Base-by-base conservation (phyloP, 768 basidiomycete genomes). In the Suillus discolor region DNA sequence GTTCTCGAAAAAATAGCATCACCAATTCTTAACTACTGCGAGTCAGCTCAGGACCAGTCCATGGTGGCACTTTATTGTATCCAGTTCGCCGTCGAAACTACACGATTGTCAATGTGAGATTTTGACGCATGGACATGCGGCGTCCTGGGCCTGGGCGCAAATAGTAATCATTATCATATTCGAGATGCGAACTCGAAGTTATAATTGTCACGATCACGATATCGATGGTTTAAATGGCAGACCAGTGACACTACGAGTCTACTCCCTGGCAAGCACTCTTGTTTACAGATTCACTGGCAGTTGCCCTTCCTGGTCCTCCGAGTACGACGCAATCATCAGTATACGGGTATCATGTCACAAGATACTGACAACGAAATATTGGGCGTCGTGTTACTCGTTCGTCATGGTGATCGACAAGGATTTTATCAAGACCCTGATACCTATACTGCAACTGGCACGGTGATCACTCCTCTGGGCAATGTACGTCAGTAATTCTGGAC, bases 401-500 rank as follows among this genome's bases (percentile, higher is more conserved):
- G 88, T 63, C 88, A 89, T 68, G 87, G 87, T 15, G 88, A 89
- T 71, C 85, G 87, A 45, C 76, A 78, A 74, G 88, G 87, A 0
- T 90, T 90, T 71, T 91, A 89, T 73, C 89, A 90, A 73, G 75
- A 80, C 70, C 87, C 88, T 9, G 78, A 74, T 3, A 84, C 84
- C 1, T 90, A 90, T 71, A 80, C 82, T 20, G 80, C 87, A 8
- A 83, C 83, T 9, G 74, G 76, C 45, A 90, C 89, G 1, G 72
- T 79, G n/a, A 84, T 90, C 60, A 90, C 89, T 5, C 85, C 89
- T n/a, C 78, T 90, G 31, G 89, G 89, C 61, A 87, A 84, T 71
- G 89, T 89, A 73, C 57, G 79, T 74, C n/a, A 13, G 44, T 49
- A 25, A 9, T 44, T 1, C 8, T 38, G 18, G 20, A 25, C 18